phyloP scores from a whole-genome alignment of 331 rosid species.

The Prunus yedoensis region DNA sequence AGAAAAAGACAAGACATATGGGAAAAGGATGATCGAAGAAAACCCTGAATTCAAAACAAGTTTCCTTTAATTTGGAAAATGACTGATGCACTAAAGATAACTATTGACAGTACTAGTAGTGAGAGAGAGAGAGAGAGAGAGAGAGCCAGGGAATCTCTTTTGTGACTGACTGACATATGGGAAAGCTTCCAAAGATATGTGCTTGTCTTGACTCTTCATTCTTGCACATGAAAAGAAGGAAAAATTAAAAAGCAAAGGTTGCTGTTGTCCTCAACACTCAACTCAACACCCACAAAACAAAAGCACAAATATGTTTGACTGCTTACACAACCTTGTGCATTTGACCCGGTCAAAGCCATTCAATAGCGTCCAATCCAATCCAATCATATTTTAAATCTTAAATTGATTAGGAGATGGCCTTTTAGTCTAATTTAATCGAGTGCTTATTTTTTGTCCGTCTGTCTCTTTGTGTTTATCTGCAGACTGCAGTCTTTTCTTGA shows the following conservation, averaged over 20 bases:
- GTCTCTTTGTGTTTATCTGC: background rate
- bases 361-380: background rate
- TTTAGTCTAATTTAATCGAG: background rate
- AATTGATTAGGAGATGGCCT: background rate
- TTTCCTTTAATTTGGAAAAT: conserved; percentile 35
- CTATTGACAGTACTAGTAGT: conserved; percentile 17
- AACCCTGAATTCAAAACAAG: background rate
- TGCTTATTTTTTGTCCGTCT: background rate
- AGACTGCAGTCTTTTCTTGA: background rate
- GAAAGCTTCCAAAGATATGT: conserved; percentile 31
- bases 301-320: conserved; percentile 38
- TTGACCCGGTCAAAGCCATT: conserved; percentile 54
- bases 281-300: conserved; percentile 31
- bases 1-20: too few relatives aligned
- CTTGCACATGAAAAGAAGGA: conserved; percentile 66
- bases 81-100: conserved; percentile 43
- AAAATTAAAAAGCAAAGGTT: conserved; percentile 51
- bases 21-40: background rate
- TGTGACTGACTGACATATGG: conserved; percentile 31
- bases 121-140: background rate
- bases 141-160: conserved; percentile 46
- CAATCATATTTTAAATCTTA: conserved; percentile 4
- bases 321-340: conserved; percentile 11
- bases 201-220: conserved; percentile 14
- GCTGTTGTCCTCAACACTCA: conserved; percentile 29